Percentiles rank a stretch among this genome's conserved stretches.
These are phyloP conservation scores for Colletotrichum sidae DNA, from an alignment of 2,329 filamentous ascomycete genomes.

Conservation along the genomic window DNA sequence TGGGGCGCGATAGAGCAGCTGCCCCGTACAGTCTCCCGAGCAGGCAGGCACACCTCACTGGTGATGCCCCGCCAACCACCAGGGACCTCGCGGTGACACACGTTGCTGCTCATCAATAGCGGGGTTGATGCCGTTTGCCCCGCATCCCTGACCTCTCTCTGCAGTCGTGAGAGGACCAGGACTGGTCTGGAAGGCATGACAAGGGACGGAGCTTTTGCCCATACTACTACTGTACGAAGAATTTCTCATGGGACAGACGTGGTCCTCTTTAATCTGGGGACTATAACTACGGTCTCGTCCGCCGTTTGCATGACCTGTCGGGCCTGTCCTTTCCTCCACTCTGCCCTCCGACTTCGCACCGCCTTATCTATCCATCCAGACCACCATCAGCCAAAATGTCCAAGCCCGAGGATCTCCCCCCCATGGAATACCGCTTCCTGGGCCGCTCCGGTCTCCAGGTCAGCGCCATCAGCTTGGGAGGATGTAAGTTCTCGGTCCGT, in stretches of 20 bases:
- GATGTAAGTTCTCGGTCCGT: constrained; percentile 53
- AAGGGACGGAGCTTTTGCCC: constrained; percentile 21
- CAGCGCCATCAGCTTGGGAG: constrained; percentile 77
- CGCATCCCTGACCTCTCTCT: constrained; percentile 25
- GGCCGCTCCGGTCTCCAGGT: constrained; percentile 80
- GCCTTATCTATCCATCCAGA: background rate
- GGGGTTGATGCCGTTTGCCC: constrained; percentile 26
- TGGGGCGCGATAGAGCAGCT: no score
- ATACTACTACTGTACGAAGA: background rate
- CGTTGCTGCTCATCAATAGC: constrained; percentile 24
- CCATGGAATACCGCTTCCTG: constrained; percentile 78
- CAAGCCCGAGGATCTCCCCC: constrained; percentile 56
- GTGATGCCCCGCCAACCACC: constrained; percentile 20
- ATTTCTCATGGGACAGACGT: constrained; percentile 22
- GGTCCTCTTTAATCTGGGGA: constrained; percentile 18
- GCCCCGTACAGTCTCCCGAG: no score
- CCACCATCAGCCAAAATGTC: constrained; percentile 44
- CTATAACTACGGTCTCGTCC: constrained; percentile 34
- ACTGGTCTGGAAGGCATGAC: constrained; percentile 2
- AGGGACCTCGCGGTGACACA: constrained; percentile 20
- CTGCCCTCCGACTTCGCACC: constrained; percentile 24
- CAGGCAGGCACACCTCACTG: background rate
- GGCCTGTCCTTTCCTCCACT: constrained; percentile 10
- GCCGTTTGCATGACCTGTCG: constrained; percentile 12
- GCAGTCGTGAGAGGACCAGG: constrained; percentile 7